A percentile compares a stretch with the other conserved stretches of the same genome.
Evolutionary conservation across 106 monocot genomes (phyloP).

Genomic region (Apostasia ramifera): DNA sequence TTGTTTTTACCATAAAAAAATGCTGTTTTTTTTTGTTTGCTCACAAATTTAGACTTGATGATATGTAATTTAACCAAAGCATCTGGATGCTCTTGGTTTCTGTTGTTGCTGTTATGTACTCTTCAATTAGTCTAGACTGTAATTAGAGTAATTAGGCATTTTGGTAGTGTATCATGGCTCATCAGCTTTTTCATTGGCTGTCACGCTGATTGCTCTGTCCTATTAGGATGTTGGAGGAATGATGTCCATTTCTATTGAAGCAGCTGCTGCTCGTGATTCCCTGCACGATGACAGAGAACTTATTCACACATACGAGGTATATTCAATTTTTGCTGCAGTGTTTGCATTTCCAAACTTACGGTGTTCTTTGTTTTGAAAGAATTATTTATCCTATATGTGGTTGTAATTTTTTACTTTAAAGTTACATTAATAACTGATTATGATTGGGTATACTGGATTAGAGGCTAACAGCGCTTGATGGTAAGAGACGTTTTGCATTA

Average conservation of each 20-base stretch:
- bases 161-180: no score
- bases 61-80: neutral
- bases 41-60: neutral
- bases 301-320: conserved; percentile 93
- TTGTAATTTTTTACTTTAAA: neutral
- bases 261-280: conserved; percentile 94
- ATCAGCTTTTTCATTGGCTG: neutral
- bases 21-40: neutral
- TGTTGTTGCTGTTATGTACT: neutral
- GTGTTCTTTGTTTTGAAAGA: neutral
- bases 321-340: neutral
- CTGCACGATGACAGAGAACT: conserved; percentile 81
- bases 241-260: conserved; percentile 99
- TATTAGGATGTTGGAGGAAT: conserved; percentile 94
- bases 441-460: conserved; percentile 27
- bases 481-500: conserved; percentile 94
- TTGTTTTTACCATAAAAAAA: neutral
- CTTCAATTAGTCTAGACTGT: neutral
- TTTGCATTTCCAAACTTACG: neutral
- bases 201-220: conserved; percentile 7
- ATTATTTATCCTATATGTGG: neutral
- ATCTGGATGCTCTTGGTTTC: neutral
- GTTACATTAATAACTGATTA: neutral
- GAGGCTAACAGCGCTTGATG: conserved; percentile 95
- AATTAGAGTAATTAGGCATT: no score